Base-by-base conservation (phyloP, 2,329 filamentous ascomycete genomes). In the Microsporum audouinii region DNA sequence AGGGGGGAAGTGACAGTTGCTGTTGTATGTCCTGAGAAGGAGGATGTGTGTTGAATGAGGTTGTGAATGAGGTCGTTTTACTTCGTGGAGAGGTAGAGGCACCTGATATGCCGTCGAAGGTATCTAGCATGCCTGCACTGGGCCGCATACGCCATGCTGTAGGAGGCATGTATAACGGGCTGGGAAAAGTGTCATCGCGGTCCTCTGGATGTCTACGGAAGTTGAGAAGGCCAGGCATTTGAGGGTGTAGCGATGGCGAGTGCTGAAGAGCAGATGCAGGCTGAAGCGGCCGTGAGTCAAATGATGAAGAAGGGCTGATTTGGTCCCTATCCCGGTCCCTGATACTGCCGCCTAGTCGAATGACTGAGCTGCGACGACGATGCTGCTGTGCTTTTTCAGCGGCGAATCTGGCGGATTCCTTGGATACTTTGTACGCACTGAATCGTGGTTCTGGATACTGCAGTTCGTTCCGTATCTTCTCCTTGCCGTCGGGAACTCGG, bases 401-500 rank as follows among this genome's bases (percentile, higher is more conserved):
- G n/a, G 78, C 78, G 1, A 84, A 72, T 38, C 75, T 79, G 2
- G 65, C 71, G 23, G 76, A 74, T 66, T 81, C 79, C 61, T 76
- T 76, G 10, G 71, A 70, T 1, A 88, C 83, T 71, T 91, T 96
- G 76, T 96, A 97, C 0, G 86, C 80, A 60, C 86, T 89, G 71
- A 90, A 99, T 23, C 86, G 84, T 23, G 94, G 94, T 67, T 96
- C 91, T 0, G 92, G 92, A 63, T 88, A 81, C 41, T 94, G 91
- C 3, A 92, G 87, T 71, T 99, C 94, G 69, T 95, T 96, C 36
- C 87, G 82, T 43, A 99, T 80, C 70, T 87, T 92, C 74, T 97
- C 92, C 71, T 96, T 96, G 45, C 90, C 92, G 68, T 97, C 94
- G 0, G 94, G 92, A 0, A 96, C 92, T 31, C 94, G 85, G 71